These are phyloP conservation scores for Colletotrichum eleusines DNA, from an alignment of 2,329 filamentous ascomycete genomes.

Conservation along the genomic window DNA sequence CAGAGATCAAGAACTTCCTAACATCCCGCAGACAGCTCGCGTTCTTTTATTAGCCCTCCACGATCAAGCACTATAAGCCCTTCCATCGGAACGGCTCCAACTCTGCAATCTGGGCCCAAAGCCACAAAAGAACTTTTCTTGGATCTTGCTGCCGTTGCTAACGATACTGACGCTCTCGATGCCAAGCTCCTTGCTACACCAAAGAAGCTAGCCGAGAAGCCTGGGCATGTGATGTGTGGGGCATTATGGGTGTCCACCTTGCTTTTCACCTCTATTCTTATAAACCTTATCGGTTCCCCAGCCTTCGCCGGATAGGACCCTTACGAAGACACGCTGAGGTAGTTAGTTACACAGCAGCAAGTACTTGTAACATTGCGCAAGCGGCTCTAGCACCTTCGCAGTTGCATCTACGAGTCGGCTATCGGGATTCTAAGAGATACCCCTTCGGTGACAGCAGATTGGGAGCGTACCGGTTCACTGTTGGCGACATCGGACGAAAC, in stretches of 20 bases:
- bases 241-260: too few species aligned
- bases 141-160: constrained; percentile 64
- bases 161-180: constrained; percentile 67
- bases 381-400: background rate
- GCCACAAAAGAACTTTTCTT: constrained; percentile 55
- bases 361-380: too few species aligned
- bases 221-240: too few species aligned
- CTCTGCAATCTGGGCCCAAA: constrained; percentile 52
- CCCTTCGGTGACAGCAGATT: background rate
- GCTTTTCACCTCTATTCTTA: too few species aligned
- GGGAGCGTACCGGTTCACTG: constrained; percentile 8
- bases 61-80: constrained; percentile 64
- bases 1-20: constrained; percentile 58
- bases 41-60: constrained; percentile 45
- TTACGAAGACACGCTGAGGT: too few species aligned
- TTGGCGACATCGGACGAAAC: constrained; percentile 20
- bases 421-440: background rate
- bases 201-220: constrained; percentile 56
- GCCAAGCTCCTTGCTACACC: constrained; percentile 61
- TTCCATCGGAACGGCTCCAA: constrained; percentile 67
- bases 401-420: background rate
- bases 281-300: too few species aligned
- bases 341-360: too few species aligned
- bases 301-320: too few species aligned
- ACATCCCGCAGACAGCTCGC: constrained; percentile 55